These are phyloP conservation scores for Lantana camara DNA, from an alignment of 257 asterid species.

Conservation along the genomic window DNA sequence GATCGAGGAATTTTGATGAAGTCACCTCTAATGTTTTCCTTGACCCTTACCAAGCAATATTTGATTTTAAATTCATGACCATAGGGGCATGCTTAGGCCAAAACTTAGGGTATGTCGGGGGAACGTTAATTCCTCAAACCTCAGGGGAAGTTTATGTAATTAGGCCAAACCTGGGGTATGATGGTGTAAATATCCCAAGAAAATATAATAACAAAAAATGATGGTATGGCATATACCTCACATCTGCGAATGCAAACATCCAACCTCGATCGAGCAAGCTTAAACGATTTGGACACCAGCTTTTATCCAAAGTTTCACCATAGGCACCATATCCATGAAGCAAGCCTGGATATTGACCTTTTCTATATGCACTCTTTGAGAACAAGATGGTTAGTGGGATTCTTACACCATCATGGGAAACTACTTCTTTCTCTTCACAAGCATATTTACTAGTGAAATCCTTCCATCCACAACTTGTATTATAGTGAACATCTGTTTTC, in stretches of 20 bases:
- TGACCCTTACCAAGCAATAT: too few relatives aligned
- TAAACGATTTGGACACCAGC: constrained; percentile 86
- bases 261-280: constrained; percentile 95
- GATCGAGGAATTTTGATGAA: too few relatives aligned
- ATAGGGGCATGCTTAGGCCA: too few relatives aligned
- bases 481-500: constrained; percentile 27
- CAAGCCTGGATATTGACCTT: constrained; percentile 78
- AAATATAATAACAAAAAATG: not conserved
- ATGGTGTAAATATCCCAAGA: not conserved
- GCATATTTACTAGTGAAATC: constrained; percentile 57
- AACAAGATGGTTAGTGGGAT: constrained; percentile 75
- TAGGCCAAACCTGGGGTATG: too few relatives aligned
- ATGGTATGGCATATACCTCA: constrained; percentile 53
- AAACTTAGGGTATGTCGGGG: too few relatives aligned
- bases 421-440: constrained; percentile 69
- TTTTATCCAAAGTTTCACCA: constrained; percentile 78
- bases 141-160: too few relatives aligned
- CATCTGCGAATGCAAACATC: constrained; percentile 93
- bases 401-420: constrained; percentile 71
- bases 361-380: constrained; percentile 53
- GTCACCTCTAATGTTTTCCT: too few relatives aligned
- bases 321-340: constrained; percentile 95
- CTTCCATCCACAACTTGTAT: constrained; percentile 38
- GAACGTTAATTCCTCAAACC: too few relatives aligned
- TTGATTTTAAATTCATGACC: too few relatives aligned